These are phyloP conservation scores for Aspergillus sclerotioniger DNA, from an alignment of 495 filamentous ascomycete species.

Conservation along the genomic window DNA sequence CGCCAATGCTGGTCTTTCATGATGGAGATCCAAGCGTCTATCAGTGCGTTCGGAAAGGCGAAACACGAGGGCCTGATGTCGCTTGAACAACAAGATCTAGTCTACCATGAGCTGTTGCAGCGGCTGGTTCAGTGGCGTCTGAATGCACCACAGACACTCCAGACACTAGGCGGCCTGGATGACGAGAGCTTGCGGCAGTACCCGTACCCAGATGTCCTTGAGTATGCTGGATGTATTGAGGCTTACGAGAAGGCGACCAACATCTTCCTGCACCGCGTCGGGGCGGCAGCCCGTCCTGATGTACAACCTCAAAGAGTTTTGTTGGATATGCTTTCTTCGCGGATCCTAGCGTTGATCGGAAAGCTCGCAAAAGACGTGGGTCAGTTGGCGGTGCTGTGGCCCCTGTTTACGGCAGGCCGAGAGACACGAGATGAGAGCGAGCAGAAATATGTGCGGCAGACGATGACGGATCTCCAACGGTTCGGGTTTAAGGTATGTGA, in stretches of 20 bases:
- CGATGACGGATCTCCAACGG: constrained; percentile 34
- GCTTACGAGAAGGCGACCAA: constrained; percentile 43
- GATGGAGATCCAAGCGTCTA: constrained; percentile 42
- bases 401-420: constrained; percentile 39
- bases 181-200: constrained; percentile 30
- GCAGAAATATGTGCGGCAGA: constrained; percentile 37
- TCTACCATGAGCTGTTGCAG: constrained; percentile 34
- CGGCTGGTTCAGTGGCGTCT: constrained; percentile 35
- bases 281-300: constrained; percentile 32
- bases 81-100: constrained; percentile 32
- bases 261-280: constrained; percentile 37
- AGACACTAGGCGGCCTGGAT: constrained; percentile 32
- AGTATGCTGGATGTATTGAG: constrained; percentile 42
- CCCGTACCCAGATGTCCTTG: constrained; percentile 32
- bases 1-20: constrained; percentile 37
- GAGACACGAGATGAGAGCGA: constrained; percentile 34
- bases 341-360: constrained; percentile 34
- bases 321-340: constrained; percentile 33
- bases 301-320: constrained; percentile 27
- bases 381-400: constrained; percentile 38
- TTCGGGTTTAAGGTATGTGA: constrained; percentile 38
- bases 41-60: constrained; percentile 38
- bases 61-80: constrained; percentile 34
- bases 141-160: constrained; percentile 31
- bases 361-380: constrained; percentile 38